phyloP scores from a whole-genome alignment of 345 rosid genomes.

The Boechera retrofracta region DNA sequence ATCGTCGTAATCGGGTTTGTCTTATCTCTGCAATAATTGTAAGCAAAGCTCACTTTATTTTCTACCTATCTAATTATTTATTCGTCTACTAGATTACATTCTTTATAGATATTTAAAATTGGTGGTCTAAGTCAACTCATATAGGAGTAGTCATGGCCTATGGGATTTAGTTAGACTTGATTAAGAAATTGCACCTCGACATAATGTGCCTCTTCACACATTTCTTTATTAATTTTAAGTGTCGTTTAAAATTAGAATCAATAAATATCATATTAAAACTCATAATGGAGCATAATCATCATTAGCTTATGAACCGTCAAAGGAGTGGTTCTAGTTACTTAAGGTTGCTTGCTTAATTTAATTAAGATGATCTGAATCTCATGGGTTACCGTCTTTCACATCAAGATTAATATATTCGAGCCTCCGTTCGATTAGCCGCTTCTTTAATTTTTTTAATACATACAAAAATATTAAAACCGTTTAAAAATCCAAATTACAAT shows the following conservation, averaged over 20 bases:
- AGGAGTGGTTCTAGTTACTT: slow-evolving; percentile 45
- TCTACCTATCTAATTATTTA: no score
- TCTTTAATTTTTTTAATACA: not conserved
- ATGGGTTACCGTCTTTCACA: slow-evolving; percentile 16
- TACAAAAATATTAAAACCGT: not conserved
- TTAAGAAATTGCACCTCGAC: slow-evolving; percentile 30
- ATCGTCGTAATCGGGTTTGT: no score
- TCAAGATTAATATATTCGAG: slow-evolving; percentile 24
- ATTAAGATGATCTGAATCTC: slow-evolving; percentile 38
- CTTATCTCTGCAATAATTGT: no score
- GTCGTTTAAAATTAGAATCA: slow-evolving; percentile 11
- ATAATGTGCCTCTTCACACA: slow-evolving; percentile 36
- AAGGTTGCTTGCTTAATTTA: slow-evolving; percentile 23
- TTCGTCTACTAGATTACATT: slow-evolving; percentile 26
- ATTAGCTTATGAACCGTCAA: slow-evolving; percentile 47
- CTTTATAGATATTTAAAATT: not conserved
- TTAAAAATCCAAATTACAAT: not conserved
- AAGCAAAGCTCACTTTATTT: no score
- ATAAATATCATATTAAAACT: slow-evolving; percentile 32
- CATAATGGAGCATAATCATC: slow-evolving; percentile 46
- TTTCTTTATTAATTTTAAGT: slow-evolving; percentile 28
- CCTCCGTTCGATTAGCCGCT: slow-evolving; percentile 38
- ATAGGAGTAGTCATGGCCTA: slow-evolving; percentile 28
- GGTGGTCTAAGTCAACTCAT: slow-evolving; percentile 36
- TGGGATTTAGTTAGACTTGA: slow-evolving; percentile 23